Percentiles rank a stretch among this genome's conserved stretches.
phyloP scores from a whole-genome alignment of 2,329 filamentous ascomycete genomes.

The Piedraia hortae region DNA sequence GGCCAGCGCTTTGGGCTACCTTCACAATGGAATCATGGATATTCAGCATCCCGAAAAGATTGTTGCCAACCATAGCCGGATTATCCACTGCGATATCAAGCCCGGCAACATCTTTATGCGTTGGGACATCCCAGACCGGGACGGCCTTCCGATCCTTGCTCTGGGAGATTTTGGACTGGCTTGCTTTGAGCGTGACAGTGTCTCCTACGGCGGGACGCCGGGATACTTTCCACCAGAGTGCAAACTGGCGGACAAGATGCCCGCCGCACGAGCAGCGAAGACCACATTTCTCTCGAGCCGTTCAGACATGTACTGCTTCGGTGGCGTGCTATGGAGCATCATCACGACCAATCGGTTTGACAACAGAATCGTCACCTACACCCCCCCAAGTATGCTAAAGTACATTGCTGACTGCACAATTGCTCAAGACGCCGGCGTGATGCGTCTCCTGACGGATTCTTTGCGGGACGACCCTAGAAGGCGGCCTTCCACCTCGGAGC shows the following conservation, averaged over 20 bases:
- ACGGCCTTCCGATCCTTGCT: constrained; percentile 5
- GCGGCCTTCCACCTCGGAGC: too few relatives aligned
- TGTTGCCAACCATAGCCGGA: neutral
- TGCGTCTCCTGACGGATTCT: too few relatives aligned
- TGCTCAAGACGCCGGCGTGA: too few relatives aligned
- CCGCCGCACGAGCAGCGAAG: constrained; percentile 3
- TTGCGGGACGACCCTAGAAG: too few relatives aligned
- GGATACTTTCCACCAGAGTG: constrained; percentile 3
- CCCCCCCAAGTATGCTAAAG: too few relatives aligned
- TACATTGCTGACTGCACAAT: too few relatives aligned
- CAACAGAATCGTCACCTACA: too few relatives aligned
- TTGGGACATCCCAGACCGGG: constrained; percentile 2
- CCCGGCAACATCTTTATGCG: constrained; percentile 6
- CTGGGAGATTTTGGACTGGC: constrained; percentile 7
- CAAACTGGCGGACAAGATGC: constrained; percentile 1
- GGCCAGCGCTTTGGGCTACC: constrained; percentile 6
- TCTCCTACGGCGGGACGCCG: constrained; percentile 3
- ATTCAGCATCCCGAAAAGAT: neutral
- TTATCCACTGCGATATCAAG: constrained; percentile 8
- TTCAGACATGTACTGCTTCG: constrained; percentile 9
- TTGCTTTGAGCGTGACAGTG: neutral
- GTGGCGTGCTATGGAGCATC: constrained; percentile 5
- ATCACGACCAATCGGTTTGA: constrained; percentile 2
- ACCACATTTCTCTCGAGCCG: too few relatives aligned
- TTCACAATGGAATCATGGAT: constrained; percentile 7